A percentile compares a stretch with the other conserved stretches of the same genome.
Evolutionary conservation across 305 asterid genomes (phyloP).

Genomic region (Solanum aculeatissimum): DNA sequence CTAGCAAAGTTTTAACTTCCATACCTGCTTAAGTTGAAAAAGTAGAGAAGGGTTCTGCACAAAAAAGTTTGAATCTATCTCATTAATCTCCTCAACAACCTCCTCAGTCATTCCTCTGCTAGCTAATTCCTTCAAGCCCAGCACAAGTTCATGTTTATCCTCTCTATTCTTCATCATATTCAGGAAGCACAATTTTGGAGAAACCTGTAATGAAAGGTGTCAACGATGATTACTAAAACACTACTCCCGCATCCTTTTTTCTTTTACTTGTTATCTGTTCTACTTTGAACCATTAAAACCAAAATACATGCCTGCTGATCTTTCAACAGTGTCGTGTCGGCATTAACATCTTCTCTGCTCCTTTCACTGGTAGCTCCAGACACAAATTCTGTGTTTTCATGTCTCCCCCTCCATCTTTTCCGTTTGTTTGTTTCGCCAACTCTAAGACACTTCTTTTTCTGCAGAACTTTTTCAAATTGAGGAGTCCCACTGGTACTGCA

Average conservation of each 20-base stretch:
- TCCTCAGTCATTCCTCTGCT: slow-evolving; percentile 87
- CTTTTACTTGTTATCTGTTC: background rate
- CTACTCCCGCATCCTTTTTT: background rate
- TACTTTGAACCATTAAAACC: background rate
- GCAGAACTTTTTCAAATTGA: slow-evolving; percentile 38
- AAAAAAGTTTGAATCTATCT: slow-evolving; percentile 68
- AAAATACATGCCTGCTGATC: background rate
- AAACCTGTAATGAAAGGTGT: slow-evolving; percentile 37
- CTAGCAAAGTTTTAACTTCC: background rate
- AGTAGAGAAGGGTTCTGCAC: slow-evolving; percentile 55
- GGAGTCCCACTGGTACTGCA: slow-evolving; percentile 71
- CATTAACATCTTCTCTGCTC: slow-evolving; percentile 31
- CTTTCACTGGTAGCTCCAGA: slow-evolving; percentile 36
- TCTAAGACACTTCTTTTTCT: slow-evolving; percentile 42
- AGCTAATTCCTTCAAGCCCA: slow-evolving; percentile 71
- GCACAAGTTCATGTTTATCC: slow-evolving; percentile 49
- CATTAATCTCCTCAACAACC: slow-evolving; percentile 77
- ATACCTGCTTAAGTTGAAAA: slow-evolving; percentile 91
- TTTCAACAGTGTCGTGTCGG: slow-evolving; percentile 21
- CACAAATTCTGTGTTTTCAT: slow-evolving; percentile 34
- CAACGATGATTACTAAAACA: background rate
- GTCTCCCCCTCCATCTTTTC: slow-evolving; percentile 90
- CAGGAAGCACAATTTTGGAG: slow-evolving; percentile 25
- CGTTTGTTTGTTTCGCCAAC: slow-evolving; percentile 77
- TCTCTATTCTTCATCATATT: slow-evolving; percentile 24